Percentiles rank a stretch among this genome's conserved stretches.
Evolutionary conservation across 768 basidiomycete species (phyloP).

Genomic region (Arthromyces matolae): DNA sequence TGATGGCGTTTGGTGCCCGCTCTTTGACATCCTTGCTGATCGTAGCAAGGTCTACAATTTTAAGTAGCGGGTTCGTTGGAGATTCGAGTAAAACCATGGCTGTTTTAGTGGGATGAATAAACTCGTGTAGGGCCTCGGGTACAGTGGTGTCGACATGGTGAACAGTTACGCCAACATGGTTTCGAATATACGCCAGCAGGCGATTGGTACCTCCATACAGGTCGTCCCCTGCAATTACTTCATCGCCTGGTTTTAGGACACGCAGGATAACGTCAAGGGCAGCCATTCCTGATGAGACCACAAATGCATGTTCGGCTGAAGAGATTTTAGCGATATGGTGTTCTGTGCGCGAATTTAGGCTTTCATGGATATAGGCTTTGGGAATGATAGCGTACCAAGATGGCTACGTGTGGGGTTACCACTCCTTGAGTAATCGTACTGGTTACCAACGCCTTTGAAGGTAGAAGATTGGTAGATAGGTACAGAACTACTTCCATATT

Average conservation of each 20-base stretch:
- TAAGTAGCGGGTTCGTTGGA: constrained; percentile 95
- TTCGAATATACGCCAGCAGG: constrained; percentile 82
- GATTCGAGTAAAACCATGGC: constrained; percentile 96
- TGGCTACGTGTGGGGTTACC: constrained; percentile 97
- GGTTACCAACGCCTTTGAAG: constrained; percentile 88
- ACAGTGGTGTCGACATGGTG: constrained; percentile 93
- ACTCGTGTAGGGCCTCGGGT: constrained; percentile 55
- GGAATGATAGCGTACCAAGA: constrained; percentile 57
- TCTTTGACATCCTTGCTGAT: constrained; percentile 86
- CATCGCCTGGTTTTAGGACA: constrained; percentile 91
- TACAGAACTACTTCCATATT: constrained; percentile 89
- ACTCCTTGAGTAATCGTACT: constrained; percentile 92
- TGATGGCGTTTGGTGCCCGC: constrained; percentile 70
- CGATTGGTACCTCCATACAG: constrained; percentile 98
- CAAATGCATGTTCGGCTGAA: constrained; percentile 83
- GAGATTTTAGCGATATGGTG: constrained; percentile 98
- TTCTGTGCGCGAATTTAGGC: constrained; percentile 46
- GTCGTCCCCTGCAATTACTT: constrained; percentile 95
- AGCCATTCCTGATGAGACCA: constrained; percentile 97
- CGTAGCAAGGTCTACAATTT: constrained; percentile 84
- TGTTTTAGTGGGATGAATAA: constrained; percentile 69
- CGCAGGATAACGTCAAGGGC: constrained; percentile 94
- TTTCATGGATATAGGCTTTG: constrained; percentile 5
- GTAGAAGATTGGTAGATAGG: constrained; percentile 99
- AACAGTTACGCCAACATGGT: constrained; percentile 84